Conservation (phyloP, 371 early-diverging fungal species). For the Nematocida major region DNA sequence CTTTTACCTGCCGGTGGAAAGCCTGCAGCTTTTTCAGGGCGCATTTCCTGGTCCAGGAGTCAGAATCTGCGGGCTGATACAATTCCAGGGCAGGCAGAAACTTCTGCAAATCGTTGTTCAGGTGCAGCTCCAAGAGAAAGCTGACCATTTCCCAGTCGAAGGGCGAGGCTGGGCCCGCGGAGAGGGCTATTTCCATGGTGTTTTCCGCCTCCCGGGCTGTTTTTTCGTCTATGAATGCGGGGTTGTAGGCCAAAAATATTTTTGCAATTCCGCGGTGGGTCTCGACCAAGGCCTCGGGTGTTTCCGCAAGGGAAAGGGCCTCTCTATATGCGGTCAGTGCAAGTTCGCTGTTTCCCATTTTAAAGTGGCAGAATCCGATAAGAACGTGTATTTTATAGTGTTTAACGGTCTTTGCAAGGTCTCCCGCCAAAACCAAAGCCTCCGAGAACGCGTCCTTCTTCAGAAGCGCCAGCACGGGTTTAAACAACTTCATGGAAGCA, state of each 20-base stretch:
- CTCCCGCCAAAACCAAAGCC: not conserved
- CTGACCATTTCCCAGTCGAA: no score
- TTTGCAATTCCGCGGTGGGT: not conserved
- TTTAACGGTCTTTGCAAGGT: not conserved
- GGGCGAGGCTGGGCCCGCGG: no score
- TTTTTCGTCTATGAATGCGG: not conserved
- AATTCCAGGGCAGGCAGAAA: no score
- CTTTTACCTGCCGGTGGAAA: not conserved
- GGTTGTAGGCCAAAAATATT: not conserved
- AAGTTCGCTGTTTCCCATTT: not conserved
- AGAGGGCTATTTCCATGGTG: constrained; percentile 4
- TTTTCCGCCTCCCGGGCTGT: no score
- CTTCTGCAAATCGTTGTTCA: no score
- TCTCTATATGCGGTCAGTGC: not conserved
- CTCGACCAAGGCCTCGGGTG: not conserved
- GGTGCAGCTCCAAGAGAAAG: no score
- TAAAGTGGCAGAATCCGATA: not conserved
- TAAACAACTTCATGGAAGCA: not conserved
- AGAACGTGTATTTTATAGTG: not conserved
- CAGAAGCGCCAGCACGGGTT: not conserved
- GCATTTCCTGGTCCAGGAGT: no score
- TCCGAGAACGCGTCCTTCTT: not conserved
- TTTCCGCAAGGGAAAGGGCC: not conserved
- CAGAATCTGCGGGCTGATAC: no score
- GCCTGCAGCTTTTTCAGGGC: not conserved